phyloP scores from a whole-genome alignment of 495 filamentous ascomycete genomes.

The Margaritispora aquatica region DNA sequence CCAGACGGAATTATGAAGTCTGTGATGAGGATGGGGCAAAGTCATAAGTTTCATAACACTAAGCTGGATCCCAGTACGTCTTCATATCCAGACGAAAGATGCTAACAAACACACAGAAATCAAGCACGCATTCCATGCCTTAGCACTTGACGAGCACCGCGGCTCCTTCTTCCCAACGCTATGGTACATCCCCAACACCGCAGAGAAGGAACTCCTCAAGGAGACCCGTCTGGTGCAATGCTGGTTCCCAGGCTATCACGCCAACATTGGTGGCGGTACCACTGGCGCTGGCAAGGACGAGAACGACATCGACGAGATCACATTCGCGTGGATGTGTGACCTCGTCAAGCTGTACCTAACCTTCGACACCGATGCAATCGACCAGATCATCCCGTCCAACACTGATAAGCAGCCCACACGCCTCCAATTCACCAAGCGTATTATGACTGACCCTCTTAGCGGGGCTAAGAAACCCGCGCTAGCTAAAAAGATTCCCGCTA shows the following conservation, averaged over 20 bases:
- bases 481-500: background rate
- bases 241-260: constrained; percentile 65
- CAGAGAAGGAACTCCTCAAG: background rate
- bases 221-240: constrained; percentile 47
- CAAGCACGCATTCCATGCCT: constrained; percentile 62
- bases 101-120: constrained; percentile 30
- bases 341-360: constrained; percentile 1
- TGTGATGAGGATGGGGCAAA: constrained; percentile 26
- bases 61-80: constrained; percentile 5
- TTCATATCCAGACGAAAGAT: background rate
- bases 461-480: background rate
- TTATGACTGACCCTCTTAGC: background rate
- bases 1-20: constrained; percentile 16
- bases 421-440: background rate
- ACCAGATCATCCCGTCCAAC: background rate
- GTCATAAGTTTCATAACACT: constrained; percentile 13
- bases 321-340: constrained; percentile 13
- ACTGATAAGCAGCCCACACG: background rate
- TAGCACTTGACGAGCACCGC: constrained; percentile 64
- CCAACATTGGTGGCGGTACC: constrained; percentile 52
- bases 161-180: constrained; percentile 56
- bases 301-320: constrained; percentile 7
- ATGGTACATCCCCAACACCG: constrained; percentile 40
- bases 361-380: background rate
- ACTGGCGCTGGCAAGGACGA: constrained; percentile 1